Evolutionary conservation across 371 early-diverging fungal species (phyloP).

Genomic region (Mortierella sp.): DNA sequence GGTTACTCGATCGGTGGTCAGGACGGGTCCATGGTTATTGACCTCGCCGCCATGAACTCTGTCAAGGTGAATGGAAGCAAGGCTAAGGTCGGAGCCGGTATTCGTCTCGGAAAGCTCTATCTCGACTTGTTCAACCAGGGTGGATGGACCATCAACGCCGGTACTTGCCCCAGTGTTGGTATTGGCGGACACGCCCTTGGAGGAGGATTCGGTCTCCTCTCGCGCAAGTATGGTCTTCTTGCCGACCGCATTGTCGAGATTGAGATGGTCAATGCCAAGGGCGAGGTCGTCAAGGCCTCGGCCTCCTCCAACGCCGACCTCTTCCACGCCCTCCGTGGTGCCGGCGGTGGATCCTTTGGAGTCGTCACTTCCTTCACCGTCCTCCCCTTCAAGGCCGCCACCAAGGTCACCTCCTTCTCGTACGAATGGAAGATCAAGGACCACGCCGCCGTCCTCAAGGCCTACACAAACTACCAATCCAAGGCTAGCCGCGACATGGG

Average conservation of each 20-base stretch:
- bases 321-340: constrained; percentile 75
- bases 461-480: constrained; percentile 31
- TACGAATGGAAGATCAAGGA: constrained; percentile 39
- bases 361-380: constrained; percentile 63
- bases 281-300: constrained; percentile 61
- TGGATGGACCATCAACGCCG: constrained; percentile 54
- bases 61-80: constrained; percentile 30
- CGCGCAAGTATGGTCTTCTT: constrained; percentile 59
- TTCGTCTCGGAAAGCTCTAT: constrained; percentile 58
- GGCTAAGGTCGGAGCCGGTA: constrained; percentile 57
- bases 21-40: constrained; percentile 55
- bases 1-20: constrained; percentile 58
- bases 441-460: constrained; percentile 32
- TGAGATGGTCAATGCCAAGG: constrained; percentile 64
- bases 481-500: constrained; percentile 32
- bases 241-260: constrained; percentile 66
- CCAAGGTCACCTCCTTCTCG: constrained; percentile 36
- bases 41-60: constrained; percentile 37
- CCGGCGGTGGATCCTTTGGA: constrained; percentile 70
- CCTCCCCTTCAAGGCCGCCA: constrained; percentile 44
- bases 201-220: constrained; percentile 60
- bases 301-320: constrained; percentile 62
- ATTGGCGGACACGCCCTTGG: constrained; percentile 60
- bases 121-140: constrained; percentile 47
- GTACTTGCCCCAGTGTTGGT: constrained; percentile 61